Evolutionary conservation across 495 filamentous ascomycete genomes (phyloP).

Genomic region (Bombardia bombarda): DNA sequence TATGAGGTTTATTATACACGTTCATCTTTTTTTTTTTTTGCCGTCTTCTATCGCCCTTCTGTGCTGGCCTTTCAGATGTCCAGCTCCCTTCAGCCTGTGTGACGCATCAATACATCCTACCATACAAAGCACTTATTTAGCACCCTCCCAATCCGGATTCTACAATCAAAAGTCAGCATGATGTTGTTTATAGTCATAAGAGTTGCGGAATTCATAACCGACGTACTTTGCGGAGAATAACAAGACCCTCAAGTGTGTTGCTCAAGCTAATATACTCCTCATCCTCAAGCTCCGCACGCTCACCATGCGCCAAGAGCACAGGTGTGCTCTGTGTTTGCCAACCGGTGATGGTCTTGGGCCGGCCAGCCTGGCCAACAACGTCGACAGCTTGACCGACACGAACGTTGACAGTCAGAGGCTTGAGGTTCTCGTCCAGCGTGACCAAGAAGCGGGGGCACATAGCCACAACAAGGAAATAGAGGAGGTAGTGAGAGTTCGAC

Average conservation of each 20-base stretch:
- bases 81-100: not conserved
- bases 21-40: conserved; percentile 2
- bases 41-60: not conserved
- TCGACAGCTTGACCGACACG: conserved; percentile 97
- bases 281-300: conserved; percentile 94
- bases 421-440: conserved; percentile 87
- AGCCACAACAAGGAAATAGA: conserved; percentile 96
- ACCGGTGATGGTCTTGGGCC: conserved; percentile 97
- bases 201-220: conserved; percentile 1
- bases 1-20: conserved; percentile 11
- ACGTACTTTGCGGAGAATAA: conserved; percentile 90
- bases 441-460: conserved; percentile 96
- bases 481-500: conserved; percentile 80
- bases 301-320: conserved; percentile 84
- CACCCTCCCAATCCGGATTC: conserved; percentile 42
- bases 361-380: conserved; percentile 91
- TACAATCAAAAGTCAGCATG: conserved; percentile 18
- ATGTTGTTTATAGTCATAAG: not conserved
- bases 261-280: conserved; percentile 91
- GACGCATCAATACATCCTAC: too few species aligned
- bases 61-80: not conserved
- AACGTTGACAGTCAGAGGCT: conserved; percentile 92
- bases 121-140: conserved; percentile 2
- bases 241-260: conserved; percentile 86
- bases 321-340: conserved; percentile 99